Percentiles rank a stretch among this genome's conserved stretches.
phyloP scores from a whole-genome alignment of 148 eudicot species.

The Diospyros kaki region DNA sequence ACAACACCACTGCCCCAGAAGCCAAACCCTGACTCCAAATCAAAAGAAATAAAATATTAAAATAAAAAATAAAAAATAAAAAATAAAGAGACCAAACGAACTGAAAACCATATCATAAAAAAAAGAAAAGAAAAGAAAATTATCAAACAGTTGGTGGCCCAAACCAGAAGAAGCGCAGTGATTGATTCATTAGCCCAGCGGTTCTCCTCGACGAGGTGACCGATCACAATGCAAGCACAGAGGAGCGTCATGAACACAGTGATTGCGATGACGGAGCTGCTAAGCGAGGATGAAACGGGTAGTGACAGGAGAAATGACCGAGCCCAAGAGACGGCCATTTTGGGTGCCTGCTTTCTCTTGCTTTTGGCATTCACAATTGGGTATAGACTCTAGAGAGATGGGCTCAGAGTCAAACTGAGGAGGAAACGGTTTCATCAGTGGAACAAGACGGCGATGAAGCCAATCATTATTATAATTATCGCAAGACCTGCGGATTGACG shows the following conservation, averaged over 20 bases:
- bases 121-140: background rate
- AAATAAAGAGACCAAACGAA: background rate
- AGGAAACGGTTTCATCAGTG: too few relatives aligned
- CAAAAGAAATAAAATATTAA: background rate
- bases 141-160: background rate
- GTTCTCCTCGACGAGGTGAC: conserved; percentile 58
- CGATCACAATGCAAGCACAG: conserved; percentile 53
- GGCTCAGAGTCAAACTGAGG: too few relatives aligned
- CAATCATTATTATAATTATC: too few relatives aligned
- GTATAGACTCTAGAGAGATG: too few relatives aligned
- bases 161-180: conserved; percentile 59
- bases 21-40: conserved; percentile 45
- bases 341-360: too few relatives aligned
- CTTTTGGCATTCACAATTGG: too few relatives aligned
- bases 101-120: background rate
- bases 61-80: background rate
- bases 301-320: background rate
- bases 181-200: conserved; percentile 72
- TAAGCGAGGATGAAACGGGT: conserved; percentile 23
- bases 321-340: too few relatives aligned
- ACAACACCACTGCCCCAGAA: conserved; percentile 61
- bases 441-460: too few relatives aligned
- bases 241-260: conserved; percentile 50
- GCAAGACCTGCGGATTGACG: too few relatives aligned
- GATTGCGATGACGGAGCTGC: conserved; percentile 38